Evolutionary conservation across 352 stramenopile genomes (phyloP).

Genomic region (Globisporangium alternatum): DNA sequence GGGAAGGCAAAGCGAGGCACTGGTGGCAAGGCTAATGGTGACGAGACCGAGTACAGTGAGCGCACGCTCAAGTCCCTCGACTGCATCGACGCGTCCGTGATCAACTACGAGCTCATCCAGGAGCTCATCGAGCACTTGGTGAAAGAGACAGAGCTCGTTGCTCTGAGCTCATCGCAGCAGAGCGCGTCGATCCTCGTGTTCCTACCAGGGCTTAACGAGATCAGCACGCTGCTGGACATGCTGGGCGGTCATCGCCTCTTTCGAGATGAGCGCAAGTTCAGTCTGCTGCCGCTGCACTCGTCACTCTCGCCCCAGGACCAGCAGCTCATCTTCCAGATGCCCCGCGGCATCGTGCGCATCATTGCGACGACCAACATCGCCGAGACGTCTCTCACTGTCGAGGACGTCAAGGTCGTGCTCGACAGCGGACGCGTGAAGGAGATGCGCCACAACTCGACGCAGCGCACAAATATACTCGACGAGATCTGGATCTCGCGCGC

Average conservation of each 20-base stretch:
- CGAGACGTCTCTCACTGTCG: conserved; percentile 96
- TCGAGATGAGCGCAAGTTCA: conserved; percentile 42
- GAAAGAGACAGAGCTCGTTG: conserved; percentile 45
- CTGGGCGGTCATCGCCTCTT: conserved; percentile 59
- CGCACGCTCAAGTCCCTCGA: conserved; percentile 83
- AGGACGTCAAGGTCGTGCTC: conserved; percentile 94
- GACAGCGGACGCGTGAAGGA: conserved; percentile 95
- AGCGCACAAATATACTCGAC: conserved; percentile 86
- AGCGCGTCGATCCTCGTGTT: conserved; percentile 95
- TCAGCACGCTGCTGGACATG: conserved; percentile 80
- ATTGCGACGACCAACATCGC: conserved; percentile 97
- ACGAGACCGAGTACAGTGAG: conserved; percentile 66
- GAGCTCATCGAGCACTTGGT: conserved; percentile 84
- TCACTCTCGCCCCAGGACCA: conserved; percentile 93
- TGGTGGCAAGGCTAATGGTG: background rate
- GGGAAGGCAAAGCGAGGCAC: conserved; percentile 32
- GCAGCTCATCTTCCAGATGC: conserved; percentile 88
- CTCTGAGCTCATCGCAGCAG: conserved; percentile 11
- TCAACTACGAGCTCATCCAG: conserved; percentile 94
- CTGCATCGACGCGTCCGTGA: conserved; percentile 86
- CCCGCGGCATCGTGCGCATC: conserved; percentile 78
- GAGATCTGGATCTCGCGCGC: conserved; percentile 91
- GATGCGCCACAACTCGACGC: conserved; percentile 76
- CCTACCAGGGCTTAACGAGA: conserved; percentile 93
- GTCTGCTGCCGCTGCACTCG: conserved; percentile 92